Percentiles rank a stretch among this genome's conserved stretches.
Evolutionary conservation across 306 rosid species (phyloP).

Genomic region (Styphnolobium japonicum): DNA sequence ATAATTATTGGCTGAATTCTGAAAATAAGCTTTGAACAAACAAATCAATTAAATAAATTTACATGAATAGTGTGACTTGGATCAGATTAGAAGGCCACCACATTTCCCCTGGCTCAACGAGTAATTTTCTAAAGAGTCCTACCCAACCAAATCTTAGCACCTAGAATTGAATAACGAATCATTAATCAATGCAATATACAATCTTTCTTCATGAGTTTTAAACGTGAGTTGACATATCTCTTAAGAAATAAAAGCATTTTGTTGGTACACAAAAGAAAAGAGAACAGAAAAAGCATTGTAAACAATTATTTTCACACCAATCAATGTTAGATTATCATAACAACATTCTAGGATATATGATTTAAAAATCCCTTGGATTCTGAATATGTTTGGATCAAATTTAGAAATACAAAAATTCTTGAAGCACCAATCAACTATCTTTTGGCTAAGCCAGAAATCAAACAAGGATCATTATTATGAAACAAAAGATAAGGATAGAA

Average conservation of each 20-base stretch:
- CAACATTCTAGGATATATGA: no score
- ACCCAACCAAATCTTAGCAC: constrained; percentile 74
- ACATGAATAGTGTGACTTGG: constrained; percentile 79
- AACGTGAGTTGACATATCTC: no score
- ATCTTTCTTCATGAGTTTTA: no score
- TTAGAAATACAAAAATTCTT: not conserved
- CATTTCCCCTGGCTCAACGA: constrained; percentile 83
- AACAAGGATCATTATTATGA: no score
- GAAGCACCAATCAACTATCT: not conserved
- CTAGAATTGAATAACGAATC: constrained; percentile 23
- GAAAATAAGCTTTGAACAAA: not conserved
- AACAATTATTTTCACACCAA: no score
- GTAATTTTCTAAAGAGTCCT: constrained; percentile 60
- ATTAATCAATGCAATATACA: not conserved
- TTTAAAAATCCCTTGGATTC: no score
- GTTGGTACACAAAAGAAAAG: no score
- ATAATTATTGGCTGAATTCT: not conserved
- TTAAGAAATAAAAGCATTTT: not conserved
- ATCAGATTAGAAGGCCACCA: constrained; percentile 86
- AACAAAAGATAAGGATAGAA: no score
- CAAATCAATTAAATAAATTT: not conserved
- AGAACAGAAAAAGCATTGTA: no score
- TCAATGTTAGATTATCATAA: no score
- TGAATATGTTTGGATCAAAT: not conserved
- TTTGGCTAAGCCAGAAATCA: not conserved